phyloP scores from a whole-genome alignment of 1,284 basidiomycete species.

The Cutaneotrichosporon curvatum region DNA sequence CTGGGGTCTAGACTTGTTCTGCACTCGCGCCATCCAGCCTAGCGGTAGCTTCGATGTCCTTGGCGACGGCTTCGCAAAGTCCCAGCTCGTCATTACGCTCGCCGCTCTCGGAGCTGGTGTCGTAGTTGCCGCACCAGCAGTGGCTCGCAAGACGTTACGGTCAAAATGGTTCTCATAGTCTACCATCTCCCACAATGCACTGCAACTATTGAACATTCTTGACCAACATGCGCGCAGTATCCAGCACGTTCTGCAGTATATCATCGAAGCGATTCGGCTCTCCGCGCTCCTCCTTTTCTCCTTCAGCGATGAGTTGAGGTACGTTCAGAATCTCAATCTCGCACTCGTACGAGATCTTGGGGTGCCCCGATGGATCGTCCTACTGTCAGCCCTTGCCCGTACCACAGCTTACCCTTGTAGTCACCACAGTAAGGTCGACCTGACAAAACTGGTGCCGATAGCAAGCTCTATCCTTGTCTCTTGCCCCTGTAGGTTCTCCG shows the following conservation, averaged over 20 bases:
- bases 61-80: conserved; percentile 85
- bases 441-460: conserved; percentile 87
- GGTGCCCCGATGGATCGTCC: conserved; percentile 17
- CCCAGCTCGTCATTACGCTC: conserved; percentile 79
- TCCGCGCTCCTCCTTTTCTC: conserved; percentile 40
- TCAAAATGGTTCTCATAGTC: conserved; percentile 39
- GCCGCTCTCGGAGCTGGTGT: conserved; percentile 65
- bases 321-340: conserved; percentile 54
- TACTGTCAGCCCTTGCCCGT: conserved; percentile 65
- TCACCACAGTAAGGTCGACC: conserved; percentile 91
- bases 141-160: conserved; percentile 36
- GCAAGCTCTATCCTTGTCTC: conserved; percentile 83
- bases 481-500: conserved; percentile 50
- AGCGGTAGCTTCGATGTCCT: conserved; percentile 91
- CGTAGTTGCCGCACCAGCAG: conserved; percentile 55
- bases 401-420: conserved; percentile 32
- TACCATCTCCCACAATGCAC: too few species aligned
- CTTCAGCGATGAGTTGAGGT: conserved; percentile 48
- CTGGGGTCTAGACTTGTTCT: conserved; percentile 80
- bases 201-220: conserved; percentile 31
- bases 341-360: conserved; percentile 49
- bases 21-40: conserved; percentile 66
- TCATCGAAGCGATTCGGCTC: conserved; percentile 48
- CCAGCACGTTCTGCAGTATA: conserved; percentile 49
- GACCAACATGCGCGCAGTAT: conserved; percentile 50